Evolutionary conservation across 73 alveolate genomes (phyloP), one percentile per base, ranked within the genome.

Genomic region (Stentor coeruleus): DNA sequence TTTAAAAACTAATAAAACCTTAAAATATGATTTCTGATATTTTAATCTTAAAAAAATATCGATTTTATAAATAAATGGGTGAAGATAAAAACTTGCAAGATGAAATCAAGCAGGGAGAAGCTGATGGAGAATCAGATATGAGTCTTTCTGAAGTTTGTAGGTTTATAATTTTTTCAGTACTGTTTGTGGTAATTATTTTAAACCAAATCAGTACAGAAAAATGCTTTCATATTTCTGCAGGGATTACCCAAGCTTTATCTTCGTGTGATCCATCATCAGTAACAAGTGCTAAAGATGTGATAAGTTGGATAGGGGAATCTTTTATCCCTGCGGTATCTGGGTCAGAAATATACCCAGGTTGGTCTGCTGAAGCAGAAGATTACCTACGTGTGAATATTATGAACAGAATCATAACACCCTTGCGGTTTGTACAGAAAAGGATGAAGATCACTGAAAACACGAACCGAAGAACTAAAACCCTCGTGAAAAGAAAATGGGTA

Each of bases 391-490:
- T 75, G 77, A 39, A 15, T 1, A 14, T 40, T 31, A 26, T 20
- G n/a, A 75, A 75, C 66, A 75, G 83, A 38, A 15, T 75, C 33
- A 75, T 75, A 14, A 75, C 83, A 15, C 74, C 59, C 39, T 26
- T 75, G 35, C 33, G 83, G 39, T 40, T 75, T 33, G 72, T 40
- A 20, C 72, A 75, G 58, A 75, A 40, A 3, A 15, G 83, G 6
- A 35, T 75, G 28, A 38, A 31, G 20, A 75, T 31, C n/a, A 35
- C 15, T 0, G 72, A 75, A 15, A 75, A 75, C 2, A 35, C 77
- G 33, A 26, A 37, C 39, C 35, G 33, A 75, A 75, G 83, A 28
- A 39, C 59, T 75, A 40, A 75, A 20, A 75, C n/a, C 6, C 35
- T 60, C 36, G 80, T 60, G 11, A 60, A 60, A 60, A 6, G 28